Percentiles rank a stretch among this genome's conserved stretches.
These are phyloP conservation scores for Exophiala sp. DNA, from an alignment of 2,329 filamentous ascomycete species.

Conservation along the genomic window DNA sequence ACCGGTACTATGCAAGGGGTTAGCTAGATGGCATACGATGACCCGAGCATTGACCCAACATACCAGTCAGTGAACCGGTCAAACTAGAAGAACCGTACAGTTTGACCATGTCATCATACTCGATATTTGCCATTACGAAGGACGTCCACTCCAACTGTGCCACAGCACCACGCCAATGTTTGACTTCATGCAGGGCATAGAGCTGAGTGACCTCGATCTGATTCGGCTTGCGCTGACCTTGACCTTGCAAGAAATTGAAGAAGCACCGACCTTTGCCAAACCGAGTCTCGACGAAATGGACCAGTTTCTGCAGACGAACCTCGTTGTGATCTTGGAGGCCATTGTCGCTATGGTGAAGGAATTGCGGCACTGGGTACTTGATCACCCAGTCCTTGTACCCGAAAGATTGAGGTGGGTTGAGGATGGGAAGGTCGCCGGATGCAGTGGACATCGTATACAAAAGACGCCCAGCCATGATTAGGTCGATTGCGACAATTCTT, in stretches of 20 bases:
- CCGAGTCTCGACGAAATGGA: constrained; percentile 3
- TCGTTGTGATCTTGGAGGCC: background rate
- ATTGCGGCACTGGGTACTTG: constrained; percentile 2
- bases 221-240: background rate
- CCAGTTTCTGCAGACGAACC: constrained; percentile 6
- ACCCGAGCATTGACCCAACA: background rate
- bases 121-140: constrained; percentile 19
- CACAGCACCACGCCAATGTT: constrained; percentile 17
- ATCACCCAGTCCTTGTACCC: constrained; percentile 17
- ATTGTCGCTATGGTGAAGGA: background rate
- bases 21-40: too few relatives aligned
- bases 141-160: constrained; percentile 17
- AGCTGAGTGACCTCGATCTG: constrained; percentile 14
- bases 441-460: background rate
- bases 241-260: constrained; percentile 4
- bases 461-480: background rate
- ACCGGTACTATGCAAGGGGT: constrained; percentile 6
- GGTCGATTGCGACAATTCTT: background rate
- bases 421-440: background rate
- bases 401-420: constrained; percentile 11
- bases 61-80: constrained; percentile 2
- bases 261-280: constrained; percentile 11
- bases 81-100: background rate
- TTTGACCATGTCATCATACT: constrained; percentile 8
- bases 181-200: constrained; percentile 18